Percentiles rank a stretch among this genome's conserved stretches.
Conservation (phyloP, 1,284 basidiomycete genomes). For the Tremellales sp. region DNA sequence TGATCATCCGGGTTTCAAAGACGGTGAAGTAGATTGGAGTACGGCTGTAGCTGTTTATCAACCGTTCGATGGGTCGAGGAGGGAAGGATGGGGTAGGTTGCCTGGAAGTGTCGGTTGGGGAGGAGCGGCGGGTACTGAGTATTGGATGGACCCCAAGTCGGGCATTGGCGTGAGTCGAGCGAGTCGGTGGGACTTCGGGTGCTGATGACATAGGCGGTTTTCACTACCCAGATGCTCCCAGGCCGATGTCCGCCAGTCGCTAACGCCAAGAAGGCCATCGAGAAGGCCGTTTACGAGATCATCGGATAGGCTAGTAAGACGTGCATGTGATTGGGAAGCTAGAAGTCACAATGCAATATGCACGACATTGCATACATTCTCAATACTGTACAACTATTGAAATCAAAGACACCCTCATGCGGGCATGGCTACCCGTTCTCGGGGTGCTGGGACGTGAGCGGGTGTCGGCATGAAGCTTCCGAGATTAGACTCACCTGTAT, state of each 20-base stretch:
- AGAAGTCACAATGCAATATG: neutral
- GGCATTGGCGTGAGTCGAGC: constrained; percentile 25
- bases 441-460: constrained; percentile 7
- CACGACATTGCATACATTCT: too few species aligned
- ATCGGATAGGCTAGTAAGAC: neutral
- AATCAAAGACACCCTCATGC: constrained; percentile 37
- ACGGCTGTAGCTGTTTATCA: constrained; percentile 27
- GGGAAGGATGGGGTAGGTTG: constrained; percentile 19
- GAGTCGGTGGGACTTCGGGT: neutral
- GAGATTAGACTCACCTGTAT: neutral
- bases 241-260: constrained; percentile 3
- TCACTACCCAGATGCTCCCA: constrained; percentile 24
- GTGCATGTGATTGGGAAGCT: neutral
- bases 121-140: constrained; percentile 31
- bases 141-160: constrained; percentile 28
- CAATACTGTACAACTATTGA: neutral
- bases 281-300: constrained; percentile 20
- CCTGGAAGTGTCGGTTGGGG: constrained; percentile 30
- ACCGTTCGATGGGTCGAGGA: constrained; percentile 11
- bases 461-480: neutral
- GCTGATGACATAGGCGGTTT: constrained; percentile 14
- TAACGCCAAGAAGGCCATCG: constrained; percentile 14
- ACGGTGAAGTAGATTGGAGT: constrained; percentile 32
- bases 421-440: constrained; percentile 52
- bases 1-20: constrained; percentile 4